Conservation (phyloP, 1,284 basidiomycete species). For the Amylostereum chailletii region DNA sequence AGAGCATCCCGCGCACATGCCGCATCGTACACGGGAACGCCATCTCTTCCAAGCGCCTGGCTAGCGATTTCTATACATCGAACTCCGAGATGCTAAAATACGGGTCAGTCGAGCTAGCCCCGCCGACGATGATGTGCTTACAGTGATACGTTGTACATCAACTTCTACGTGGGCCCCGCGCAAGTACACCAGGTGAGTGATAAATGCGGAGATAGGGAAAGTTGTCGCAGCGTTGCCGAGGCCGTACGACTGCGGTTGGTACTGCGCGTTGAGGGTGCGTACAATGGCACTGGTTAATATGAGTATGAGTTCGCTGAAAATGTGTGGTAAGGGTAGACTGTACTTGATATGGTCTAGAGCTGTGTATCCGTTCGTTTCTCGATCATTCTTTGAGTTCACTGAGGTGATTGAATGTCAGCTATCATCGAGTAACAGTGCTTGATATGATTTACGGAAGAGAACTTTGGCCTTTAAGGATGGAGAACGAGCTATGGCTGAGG, state of each 20-base stretch:
- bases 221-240: conserved; percentile 51
- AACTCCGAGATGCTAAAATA: conserved; percentile 48
- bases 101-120: conserved; percentile 6
- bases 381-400: conserved; percentile 89
- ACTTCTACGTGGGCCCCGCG: conserved; percentile 54
- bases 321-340: conserved; percentile 9
- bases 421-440: neutral
- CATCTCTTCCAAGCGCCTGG: conserved; percentile 14
- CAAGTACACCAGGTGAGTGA: conserved; percentile 81
- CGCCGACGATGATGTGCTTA: conserved; percentile 25
- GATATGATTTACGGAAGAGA: conserved; percentile 57
- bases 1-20: conserved; percentile 40
- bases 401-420: neutral
- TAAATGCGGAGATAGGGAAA: conserved; percentile 63
- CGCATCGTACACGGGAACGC: conserved; percentile 40
- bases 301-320: conserved; percentile 1
- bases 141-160: conserved; percentile 51
- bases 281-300: conserved; percentile 48
- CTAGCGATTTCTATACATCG: conserved; percentile 39
- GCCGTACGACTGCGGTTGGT: conserved; percentile 39
- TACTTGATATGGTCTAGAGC: conserved; percentile 81
- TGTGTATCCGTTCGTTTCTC: conserved; percentile 83
- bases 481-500: conserved; percentile 72
- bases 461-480: conserved; percentile 71
- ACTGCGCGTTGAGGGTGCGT: conserved; percentile 59